A percentile compares a stretch with the other conserved stretches of the same genome.
phyloP scores from a whole-genome alignment of 2,329 filamentous ascomycete genomes.

The Botrytis fragariae region DNA sequence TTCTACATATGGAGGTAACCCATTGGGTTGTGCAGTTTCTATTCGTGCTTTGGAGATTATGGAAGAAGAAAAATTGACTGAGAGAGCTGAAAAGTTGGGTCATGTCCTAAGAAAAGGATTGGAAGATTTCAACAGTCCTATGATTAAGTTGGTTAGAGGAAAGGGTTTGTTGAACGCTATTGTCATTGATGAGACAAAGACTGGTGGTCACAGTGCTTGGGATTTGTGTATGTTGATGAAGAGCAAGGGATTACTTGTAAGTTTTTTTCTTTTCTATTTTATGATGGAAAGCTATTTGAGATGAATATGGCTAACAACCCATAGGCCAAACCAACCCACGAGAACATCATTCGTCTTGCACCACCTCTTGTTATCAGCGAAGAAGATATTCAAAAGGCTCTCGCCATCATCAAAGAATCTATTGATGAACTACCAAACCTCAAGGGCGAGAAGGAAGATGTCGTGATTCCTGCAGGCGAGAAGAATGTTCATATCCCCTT shows the following conservation, averaged over 20 bases:
- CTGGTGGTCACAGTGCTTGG: slow-evolving; percentile 86
- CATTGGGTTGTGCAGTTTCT: slow-evolving; percentile 89
- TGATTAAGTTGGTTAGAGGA: slow-evolving; percentile 80
- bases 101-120: slow-evolving; percentile 80
- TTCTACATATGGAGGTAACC: slow-evolving; percentile 97
- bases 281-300: too few relatives aligned
- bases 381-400: slow-evolving; percentile 72
- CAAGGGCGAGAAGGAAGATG: slow-evolving; percentile 54
- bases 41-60: slow-evolving; percentile 94
- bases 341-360: slow-evolving; percentile 98
- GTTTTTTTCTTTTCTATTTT: slow-evolving; percentile 37
- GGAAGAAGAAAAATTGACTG: slow-evolving; percentile 84
- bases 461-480: slow-evolving; percentile 57
- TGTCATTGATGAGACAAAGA: slow-evolving; percentile 87
- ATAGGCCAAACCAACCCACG: slow-evolving; percentile 95
- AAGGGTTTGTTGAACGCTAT: slow-evolving; percentile 95
- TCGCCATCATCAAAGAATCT: slow-evolving; percentile 78
- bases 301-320: neutral
- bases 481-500: slow-evolving; percentile 56
- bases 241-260: slow-evolving; percentile 87
- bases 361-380: slow-evolving; percentile 94
- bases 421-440: slow-evolving; percentile 74
- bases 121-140: slow-evolving; percentile 69
- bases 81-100: slow-evolving; percentile 77
- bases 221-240: slow-evolving; percentile 95